A percentile compares a stretch with the other conserved stretches of the same genome.
phyloP scores from a whole-genome alignment of 139 green algal genomes.

The Chlamydomonas sp. region DNA sequence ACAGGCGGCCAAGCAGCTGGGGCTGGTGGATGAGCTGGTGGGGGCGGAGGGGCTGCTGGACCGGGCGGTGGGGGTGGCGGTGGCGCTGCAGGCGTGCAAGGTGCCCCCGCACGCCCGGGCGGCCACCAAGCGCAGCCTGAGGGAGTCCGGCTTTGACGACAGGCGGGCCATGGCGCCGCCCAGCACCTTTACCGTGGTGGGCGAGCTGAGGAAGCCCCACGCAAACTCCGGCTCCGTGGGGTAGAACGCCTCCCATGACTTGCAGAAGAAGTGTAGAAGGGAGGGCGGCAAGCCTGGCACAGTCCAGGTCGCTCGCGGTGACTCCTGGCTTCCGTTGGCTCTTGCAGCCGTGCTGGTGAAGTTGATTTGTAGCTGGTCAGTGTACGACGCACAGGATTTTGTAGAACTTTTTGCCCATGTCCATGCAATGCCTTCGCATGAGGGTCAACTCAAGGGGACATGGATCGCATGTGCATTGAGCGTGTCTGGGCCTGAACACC shows the following conservation, averaged over 20 bases:
- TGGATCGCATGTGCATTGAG: no score
- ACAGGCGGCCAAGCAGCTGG: slow-evolving; percentile 60
- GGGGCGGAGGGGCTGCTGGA: slow-evolving; percentile 60
- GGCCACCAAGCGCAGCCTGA: slow-evolving; percentile 70
- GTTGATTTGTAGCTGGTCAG: no score
- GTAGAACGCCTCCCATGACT: slow-evolving; percentile 69
- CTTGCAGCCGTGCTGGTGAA: no score
- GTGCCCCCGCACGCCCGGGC: slow-evolving; percentile 42
- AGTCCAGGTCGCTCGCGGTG: no score
- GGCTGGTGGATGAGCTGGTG: slow-evolving; percentile 82
- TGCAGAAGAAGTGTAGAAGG: slow-evolving; percentile 40
- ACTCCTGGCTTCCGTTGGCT: no score
- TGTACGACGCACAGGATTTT: no score
- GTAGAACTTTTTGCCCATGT: no score
- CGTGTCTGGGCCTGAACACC: no score
- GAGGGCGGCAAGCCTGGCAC: no score
- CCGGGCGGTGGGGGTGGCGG: slow-evolving; percentile 47
- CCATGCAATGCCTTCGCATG: no score
- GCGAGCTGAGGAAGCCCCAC: background rate
- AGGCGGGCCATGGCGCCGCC: slow-evolving; percentile 35
- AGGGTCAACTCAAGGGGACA: no score
- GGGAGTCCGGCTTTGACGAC: background rate
- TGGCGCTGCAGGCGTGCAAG: slow-evolving; percentile 56
- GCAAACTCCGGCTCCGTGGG: slow-evolving; percentile 15
- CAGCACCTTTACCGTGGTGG: slow-evolving; percentile 67